These are phyloP conservation scores for Albophoma yamanashiensis DNA, from an alignment of 2,329 filamentous ascomycete species.

Conservation along the genomic window DNA sequence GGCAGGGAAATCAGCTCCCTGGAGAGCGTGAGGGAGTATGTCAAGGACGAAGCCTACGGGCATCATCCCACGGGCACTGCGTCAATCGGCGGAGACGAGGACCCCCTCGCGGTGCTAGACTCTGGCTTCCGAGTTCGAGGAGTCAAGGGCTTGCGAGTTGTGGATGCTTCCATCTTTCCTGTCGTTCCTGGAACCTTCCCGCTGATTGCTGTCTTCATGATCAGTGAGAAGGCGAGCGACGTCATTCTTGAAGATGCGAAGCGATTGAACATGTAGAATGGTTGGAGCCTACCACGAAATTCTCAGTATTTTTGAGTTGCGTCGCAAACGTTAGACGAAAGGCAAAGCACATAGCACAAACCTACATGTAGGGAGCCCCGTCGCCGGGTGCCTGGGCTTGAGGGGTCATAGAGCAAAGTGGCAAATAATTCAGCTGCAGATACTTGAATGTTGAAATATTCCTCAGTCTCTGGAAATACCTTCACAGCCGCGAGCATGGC, in stretches of 20 bases:
- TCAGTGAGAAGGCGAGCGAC: conserved; percentile 45
- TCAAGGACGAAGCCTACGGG: conserved; percentile 32
- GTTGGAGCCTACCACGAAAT: background rate
- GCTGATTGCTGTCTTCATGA: conserved; percentile 36
- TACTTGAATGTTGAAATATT: background rate
- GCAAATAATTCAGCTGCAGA: no score
- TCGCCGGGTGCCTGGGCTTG: background rate
- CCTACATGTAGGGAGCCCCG: no score
- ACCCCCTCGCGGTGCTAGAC: conserved; percentile 46
- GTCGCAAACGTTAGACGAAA: no score
- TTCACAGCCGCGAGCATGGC: no score
- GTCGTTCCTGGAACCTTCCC: conserved; percentile 1
- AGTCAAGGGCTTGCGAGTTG: conserved; percentile 44
- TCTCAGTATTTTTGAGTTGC: no score
- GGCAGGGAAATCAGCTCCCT: conserved; percentile 4
- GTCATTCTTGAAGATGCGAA: conserved; percentile 17
- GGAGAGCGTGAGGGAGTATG: conserved; percentile 10
- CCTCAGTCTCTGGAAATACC: no score
- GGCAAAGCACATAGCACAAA: no score
- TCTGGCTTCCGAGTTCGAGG: conserved; percentile 45
- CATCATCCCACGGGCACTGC: conserved; percentile 48
- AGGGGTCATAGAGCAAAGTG: background rate
- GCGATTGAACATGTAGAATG: background rate
- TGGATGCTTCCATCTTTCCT: conserved; percentile 47
- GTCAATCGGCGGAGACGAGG: conserved; percentile 42